Percentiles rank a stretch among this genome's conserved stretches.
These are phyloP conservation scores for Isoetes taiwanensis DNA, from an alignment of 75 land plant genomes.

Conservation along the genomic window DNA sequence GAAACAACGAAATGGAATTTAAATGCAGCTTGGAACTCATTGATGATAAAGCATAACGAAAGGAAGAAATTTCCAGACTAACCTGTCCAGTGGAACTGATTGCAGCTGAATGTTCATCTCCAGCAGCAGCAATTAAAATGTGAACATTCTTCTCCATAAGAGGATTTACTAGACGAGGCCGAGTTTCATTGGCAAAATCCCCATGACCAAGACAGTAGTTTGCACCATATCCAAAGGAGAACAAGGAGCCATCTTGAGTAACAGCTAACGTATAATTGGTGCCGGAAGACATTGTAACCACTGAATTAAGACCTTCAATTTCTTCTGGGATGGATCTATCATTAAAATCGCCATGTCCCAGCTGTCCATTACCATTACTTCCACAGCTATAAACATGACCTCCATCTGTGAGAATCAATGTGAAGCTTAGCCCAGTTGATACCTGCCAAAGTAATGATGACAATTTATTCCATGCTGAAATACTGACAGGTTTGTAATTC, in stretches of 20 bases:
- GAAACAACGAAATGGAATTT: too few relatives aligned
- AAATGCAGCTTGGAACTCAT: too few relatives aligned
- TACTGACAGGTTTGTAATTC: not conserved
- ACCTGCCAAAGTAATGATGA: conserved; percentile 31
- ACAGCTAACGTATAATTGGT: conserved; percentile 59
- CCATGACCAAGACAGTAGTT: conserved; percentile 93
- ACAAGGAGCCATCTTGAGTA: conserved; percentile 45
- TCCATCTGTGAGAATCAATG: conserved; percentile 50
- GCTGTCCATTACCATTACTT: conserved; percentile 66
- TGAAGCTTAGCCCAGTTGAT: conserved; percentile 71
- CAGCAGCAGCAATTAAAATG: conserved; percentile 62
- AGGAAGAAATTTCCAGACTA: too few relatives aligned
- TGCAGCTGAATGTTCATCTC: conserved; percentile 86
- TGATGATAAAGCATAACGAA: too few relatives aligned
- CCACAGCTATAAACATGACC: conserved; percentile 85
- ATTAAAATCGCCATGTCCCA: conserved; percentile 70
- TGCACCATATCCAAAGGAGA: conserved; percentile 72
- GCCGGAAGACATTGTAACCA: conserved; percentile 72
- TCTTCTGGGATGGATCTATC: conserved; percentile 41
- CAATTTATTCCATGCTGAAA: not conserved
- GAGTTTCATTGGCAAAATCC: conserved; percentile 55
- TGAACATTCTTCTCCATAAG: conserved; percentile 50
- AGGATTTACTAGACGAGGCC: conserved; percentile 39
- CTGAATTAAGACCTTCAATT: conserved; percentile 32
- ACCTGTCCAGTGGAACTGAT: conserved; percentile 83